Evolutionary conservation across 768 basidiomycete genomes (phyloP), one percentile per base, ranked within the genome.

Genomic region (Zangia roseola): DNA sequence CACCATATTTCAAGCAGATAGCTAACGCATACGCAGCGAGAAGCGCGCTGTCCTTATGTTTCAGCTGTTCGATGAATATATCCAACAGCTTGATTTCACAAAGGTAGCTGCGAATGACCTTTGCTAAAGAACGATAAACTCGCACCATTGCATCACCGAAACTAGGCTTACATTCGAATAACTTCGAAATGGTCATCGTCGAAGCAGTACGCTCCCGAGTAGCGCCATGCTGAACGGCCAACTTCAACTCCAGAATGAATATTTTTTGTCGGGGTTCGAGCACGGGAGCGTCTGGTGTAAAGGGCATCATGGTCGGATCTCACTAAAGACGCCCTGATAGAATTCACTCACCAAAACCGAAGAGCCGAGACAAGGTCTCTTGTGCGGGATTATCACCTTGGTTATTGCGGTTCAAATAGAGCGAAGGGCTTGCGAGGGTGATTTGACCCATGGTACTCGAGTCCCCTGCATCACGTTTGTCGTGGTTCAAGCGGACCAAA

Each of bases 11-110:
- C 43, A 63, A 25, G 36, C 58, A 63, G 3, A 25, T 43, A 2
- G 36, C 40, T 17, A 63, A 28, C 8, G 61, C 58, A 8, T 62
- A 60, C 10, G 58, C 58, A 16, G 52, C 57, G 10, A 63, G 50
- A 7, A 57, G 40, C 5, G 61, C 49, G 3, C 33, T 46, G 3
- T 50, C 28, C 42, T 50, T 55, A 2, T 33, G 38, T 40, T 43
- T 40, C 21, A 62, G 17, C 21, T 61, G 58, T 3, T 35, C 26
- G 10, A 63, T 5, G 16, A 62, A 55, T 19, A 48, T n/a, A 5
- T 38, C 36, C 19, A 55, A 13, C 19, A 60, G 14, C 6, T 37
- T 5, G 14, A 47, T 44, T 10, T 52, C 38, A 21, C n/a, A 13
- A 6, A 61, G 50, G 37, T 42, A 37, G 3, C 1, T 5, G 14